Base-by-base conservation (phyloP, 179 eudicot species). In the Drosera spatulata region DNA sequence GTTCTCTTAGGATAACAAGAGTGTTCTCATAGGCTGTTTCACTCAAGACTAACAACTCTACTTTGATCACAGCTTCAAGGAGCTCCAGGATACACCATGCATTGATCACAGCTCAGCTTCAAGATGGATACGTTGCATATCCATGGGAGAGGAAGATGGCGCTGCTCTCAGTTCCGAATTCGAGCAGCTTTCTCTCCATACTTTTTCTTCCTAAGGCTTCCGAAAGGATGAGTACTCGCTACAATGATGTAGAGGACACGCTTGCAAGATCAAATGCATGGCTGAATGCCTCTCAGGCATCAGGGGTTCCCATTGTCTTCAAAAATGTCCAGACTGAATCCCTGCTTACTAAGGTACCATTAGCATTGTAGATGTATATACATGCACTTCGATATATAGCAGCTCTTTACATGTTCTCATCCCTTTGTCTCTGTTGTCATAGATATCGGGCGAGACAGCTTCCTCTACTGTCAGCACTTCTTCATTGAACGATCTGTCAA, bases 361-460 rank as follows among this genome's bases (percentile, higher is more conserved):
- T 43, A 43, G 33, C 33, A 22, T 22, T 22, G 33, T 22, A 22
- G 33, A 22, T 22, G 33, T 22, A 1, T 22, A 22, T 22, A 22
- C 33, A 22, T 22, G 33, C 33, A 22, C 33, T 22, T 22, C 33
- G 33, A 22, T 22, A 3, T 10, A 33, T 4, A 11, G 54, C 41
- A 49, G 49, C 10, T 5, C 10, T 64, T 3, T 5, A 46, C 40
- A 39, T 22, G 56, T 39, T 10, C 11, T n/a, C 10, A 42, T 55
- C 5, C 55, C 56, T 45, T 50, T 60, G 41, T 53, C 33, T 54
- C 10, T 45, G 37, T 48, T 71, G 61, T 6, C 53, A 64, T 80
- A 87, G 97, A 81, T 90, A 62, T 87, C 97, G 7, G 93, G 97
- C 53, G 90, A 87, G 65, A 78, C 78, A 8, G 93, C 97, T 39